Percentiles rank a stretch among this genome's conserved stretches.
Conservation (phyloP, 805 yeast genomes). For the Nakazawaea pomicola region DNA sequence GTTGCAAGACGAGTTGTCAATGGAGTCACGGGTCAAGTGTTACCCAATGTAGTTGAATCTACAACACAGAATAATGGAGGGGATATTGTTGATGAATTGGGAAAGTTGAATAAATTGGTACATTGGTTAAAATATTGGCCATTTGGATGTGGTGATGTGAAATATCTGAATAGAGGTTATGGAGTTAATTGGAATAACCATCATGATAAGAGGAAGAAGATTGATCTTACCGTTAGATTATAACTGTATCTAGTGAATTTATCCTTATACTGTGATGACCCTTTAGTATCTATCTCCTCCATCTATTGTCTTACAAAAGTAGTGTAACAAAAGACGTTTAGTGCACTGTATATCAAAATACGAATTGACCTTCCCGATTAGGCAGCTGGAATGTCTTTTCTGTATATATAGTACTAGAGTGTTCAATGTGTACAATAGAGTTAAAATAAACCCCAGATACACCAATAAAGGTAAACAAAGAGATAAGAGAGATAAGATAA, state of each 20-base stretch:
- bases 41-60: neutral
- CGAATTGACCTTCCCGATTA: neutral
- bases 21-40: neutral
- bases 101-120: neutral
- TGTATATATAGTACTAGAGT: no score
- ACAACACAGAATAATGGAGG: no score
- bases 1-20: constrained; percentile 4
- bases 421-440: no score
- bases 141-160: neutral
- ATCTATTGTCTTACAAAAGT: no score
- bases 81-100: constrained; percentile 1
- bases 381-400: neutral
- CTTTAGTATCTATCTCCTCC: no score
- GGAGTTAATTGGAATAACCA: neutral
- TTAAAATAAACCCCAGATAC: no score
- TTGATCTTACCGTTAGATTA: constrained; percentile 2
- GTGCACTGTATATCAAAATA: neutral
- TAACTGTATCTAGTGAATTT: neutral
- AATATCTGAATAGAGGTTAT: neutral
- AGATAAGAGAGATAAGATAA: neutral
- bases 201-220: neutral
- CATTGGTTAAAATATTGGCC: constrained; percentile 9
- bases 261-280: no score
- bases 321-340: no score
- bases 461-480: no score